A percentile compares a stretch with the other conserved stretches of the same genome.
Evolutionary conservation across 1,139 yeast genomes (phyloP).

Genomic region (Geotrichum candidum): DNA sequence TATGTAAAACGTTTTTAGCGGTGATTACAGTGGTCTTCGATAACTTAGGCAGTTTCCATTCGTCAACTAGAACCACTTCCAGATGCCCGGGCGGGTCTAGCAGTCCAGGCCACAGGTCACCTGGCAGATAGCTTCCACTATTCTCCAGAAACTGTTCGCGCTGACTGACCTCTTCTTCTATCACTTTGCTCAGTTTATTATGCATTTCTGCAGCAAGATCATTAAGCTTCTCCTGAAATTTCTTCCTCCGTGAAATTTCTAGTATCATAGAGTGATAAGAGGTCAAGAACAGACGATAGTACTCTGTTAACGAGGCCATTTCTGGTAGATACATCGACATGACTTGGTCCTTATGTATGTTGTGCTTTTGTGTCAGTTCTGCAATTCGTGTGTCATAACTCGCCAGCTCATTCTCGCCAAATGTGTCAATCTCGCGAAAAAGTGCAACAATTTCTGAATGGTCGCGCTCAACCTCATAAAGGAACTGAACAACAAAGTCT

Average conservation of each 20-base stretch:
- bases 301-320: conserved; percentile 38
- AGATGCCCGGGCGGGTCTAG: conserved; percentile 28
- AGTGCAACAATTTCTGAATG: conserved; percentile 20
- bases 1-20: conserved; percentile 4
- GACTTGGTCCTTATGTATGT: neutral
- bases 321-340: conserved; percentile 23
- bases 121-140: conserved; percentile 41
- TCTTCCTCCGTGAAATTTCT: conserved; percentile 47
- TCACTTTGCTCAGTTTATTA: conserved; percentile 35
- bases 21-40: neutral
- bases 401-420: conserved; percentile 24
- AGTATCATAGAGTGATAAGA: conserved; percentile 46
- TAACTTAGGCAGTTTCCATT: conserved; percentile 13
- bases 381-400: conserved; percentile 14
- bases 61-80: conserved; percentile 11
- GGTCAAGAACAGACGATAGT: conserved; percentile 44
- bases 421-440: conserved; percentile 25
- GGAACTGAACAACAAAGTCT: conserved; percentile 23
- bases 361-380: neutral
- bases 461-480: conserved; percentile 19
- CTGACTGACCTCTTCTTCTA: conserved; percentile 15
- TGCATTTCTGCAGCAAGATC: conserved; percentile 40
- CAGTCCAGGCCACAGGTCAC: conserved; percentile 45
- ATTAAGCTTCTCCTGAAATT: conserved; percentile 39
- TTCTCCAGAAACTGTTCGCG: conserved; percentile 12